Evolutionary conservation across 2,329 filamentous ascomycete genomes (phyloP), one percentile per base, ranked within the genome.

Genomic region (Aspergillus viridinutans): DNA sequence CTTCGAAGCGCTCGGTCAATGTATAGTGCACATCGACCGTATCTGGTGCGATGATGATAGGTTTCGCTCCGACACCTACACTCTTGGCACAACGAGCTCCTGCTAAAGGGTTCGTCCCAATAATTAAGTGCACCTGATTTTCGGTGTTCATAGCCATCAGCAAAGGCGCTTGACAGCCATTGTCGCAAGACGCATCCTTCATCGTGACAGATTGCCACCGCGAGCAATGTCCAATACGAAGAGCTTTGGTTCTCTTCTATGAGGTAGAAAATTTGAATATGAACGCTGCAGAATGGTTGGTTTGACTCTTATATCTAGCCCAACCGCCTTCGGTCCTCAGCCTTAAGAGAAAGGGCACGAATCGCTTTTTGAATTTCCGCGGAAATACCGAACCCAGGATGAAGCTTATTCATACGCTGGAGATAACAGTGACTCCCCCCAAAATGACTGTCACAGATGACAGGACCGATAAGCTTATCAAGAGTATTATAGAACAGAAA

Each of bases 61-160:
- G 91, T 49, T 75, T 84, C 51, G 94, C 94, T 66, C 93, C 93
- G 17, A 90, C 89, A 67, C 88, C 84, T 52, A 97, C 76, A 3
- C 90, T 92, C 69, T 90, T 90, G 12, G 83, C 78, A 76, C 90
- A 95, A 65, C 94, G 85, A 32, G 91, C 84, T 53, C 89, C 88
- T n/a, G 94, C 93, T 43, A 99, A 83, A 14, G 93, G 86, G 68
- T 92, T 94, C 35, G 88, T 87, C 58, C 94, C 94, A 61, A 97
- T 75, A 67, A 99, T 85, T 57, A 99, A 81, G 72, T 99, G 94
- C 43, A 92, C 63, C 53, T 79, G 76, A 2, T 68, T 72, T 40
- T 71, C 67, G 20, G 69, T 72, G 60, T 76, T 69, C 57, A 76
- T 64, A 23, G 77, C 74, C 26, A 73, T 69, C 63, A 80, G 66